Conservation (phyloP, 495 filamentous ascomycete genomes). For the Neurospora sp. region DNA sequence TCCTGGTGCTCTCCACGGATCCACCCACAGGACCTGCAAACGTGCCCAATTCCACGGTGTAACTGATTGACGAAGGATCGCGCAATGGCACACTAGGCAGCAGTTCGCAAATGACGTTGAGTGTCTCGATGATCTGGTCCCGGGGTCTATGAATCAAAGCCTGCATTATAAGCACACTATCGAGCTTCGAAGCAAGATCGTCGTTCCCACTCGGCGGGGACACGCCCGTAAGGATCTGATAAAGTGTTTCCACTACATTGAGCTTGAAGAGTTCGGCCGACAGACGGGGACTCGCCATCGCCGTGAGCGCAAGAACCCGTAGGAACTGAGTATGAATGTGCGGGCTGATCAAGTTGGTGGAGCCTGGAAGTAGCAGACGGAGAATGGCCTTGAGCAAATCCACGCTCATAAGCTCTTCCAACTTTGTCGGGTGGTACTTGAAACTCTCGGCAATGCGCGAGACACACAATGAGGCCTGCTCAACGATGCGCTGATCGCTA, state of each 20-base stretch:
- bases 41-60: constrained; percentile 32
- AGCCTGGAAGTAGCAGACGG: constrained; percentile 85
- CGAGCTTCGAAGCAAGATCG: constrained; percentile 79
- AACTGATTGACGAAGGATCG: constrained; percentile 42
- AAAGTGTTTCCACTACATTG: constrained; percentile 95
- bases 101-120: constrained; percentile 96
- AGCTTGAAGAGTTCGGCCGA: constrained; percentile 90
- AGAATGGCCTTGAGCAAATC: constrained; percentile 79
- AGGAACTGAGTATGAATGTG: constrained; percentile 97
- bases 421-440: constrained; percentile 69
- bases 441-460: constrained; percentile 97
- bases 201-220: constrained; percentile 76
- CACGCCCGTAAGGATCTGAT: constrained; percentile 94
- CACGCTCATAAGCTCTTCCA: constrained; percentile 84
- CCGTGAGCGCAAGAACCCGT: constrained; percentile 76
- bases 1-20: constrained; percentile 27
- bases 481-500: constrained; percentile 92
- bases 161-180: constrained; percentile 98
- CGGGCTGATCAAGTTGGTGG: constrained; percentile 88
- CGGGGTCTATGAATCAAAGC: constrained; percentile 92
- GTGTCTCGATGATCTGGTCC: constrained; percentile 92
- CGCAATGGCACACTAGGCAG: constrained; percentile 56
- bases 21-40: constrained; percentile 26
- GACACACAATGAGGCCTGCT: constrained; percentile 92
- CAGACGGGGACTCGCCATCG: constrained; percentile 74